Evolutionary conservation across 1,284 basidiomycete genomes (phyloP).

Genomic region (Inonotus hispidus): DNA sequence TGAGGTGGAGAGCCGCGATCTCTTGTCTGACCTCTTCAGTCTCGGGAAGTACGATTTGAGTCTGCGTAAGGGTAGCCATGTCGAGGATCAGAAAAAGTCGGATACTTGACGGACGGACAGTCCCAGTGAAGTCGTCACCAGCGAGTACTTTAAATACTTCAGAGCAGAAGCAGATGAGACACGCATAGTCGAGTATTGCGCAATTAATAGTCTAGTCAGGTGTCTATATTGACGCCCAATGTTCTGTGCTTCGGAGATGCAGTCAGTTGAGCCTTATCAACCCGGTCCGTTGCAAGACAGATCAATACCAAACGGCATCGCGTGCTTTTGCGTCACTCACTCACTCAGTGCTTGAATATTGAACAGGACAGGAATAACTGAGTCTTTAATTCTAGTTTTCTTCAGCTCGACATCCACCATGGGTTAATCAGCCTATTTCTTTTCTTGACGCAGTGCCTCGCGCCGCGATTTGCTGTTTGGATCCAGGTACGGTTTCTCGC

Average conservation of each 20-base stretch:
- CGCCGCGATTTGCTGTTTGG: slow-evolving; percentile 42
- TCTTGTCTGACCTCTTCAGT: slow-evolving; percentile 3
- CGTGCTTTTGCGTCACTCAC: slow-evolving; percentile 11
- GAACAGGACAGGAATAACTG: too few relatives aligned
- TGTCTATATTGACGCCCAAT: neutral
- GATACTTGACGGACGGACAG: neutral
- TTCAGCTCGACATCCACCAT: neutral
- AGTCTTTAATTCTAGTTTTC: neutral
- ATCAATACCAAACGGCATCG: neutral
- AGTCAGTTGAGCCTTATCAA: neutral
- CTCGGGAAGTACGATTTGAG: slow-evolving; percentile 11
- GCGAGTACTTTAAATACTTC: neutral
- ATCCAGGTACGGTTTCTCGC: slow-evolving; percentile 60
- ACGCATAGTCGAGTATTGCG: neutral
- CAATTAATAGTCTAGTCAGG: neutral
- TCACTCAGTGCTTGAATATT: too few relatives aligned
- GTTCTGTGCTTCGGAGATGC: neutral
- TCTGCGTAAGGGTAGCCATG: slow-evolving; percentile 9
- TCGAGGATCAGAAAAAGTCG: neutral
- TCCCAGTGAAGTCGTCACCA: too few relatives aligned
- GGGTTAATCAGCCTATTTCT: neutral
- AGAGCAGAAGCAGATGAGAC: neutral
- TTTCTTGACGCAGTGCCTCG: slow-evolving; percentile 32
- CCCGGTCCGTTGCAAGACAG: neutral
- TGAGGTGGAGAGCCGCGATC: slow-evolving; percentile 8